These are phyloP conservation scores for Erythrophleum ivorense DNA, from an alignment of 331 rosid genomes.

Conservation along the genomic window DNA sequence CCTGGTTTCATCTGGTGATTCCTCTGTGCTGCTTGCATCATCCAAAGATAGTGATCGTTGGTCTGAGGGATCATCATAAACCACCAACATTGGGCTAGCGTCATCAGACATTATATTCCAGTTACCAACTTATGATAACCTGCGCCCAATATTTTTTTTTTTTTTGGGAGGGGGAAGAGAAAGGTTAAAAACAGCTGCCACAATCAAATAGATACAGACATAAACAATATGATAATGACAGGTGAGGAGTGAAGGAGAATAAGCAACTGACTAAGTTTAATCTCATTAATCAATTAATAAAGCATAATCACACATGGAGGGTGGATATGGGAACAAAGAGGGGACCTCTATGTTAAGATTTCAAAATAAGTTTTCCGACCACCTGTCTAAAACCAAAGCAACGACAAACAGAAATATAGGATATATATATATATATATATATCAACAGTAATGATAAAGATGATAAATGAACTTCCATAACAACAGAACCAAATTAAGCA, in stretches of 20 bases:
- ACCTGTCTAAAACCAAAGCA: background rate
- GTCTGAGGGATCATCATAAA: slow-evolving; percentile 87
- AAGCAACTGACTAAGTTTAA: background rate
- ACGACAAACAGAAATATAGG: background rate
- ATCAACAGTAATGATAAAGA: background rate
- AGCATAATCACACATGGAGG: background rate
- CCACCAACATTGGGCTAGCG: slow-evolving; percentile 70
- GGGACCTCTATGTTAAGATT: background rate
- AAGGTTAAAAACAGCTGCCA: slow-evolving; percentile 21
- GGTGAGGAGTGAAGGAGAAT: background rate
- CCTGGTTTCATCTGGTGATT: slow-evolving; percentile 79
- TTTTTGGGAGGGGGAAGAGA: background rate
- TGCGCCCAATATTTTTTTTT: slow-evolving; percentile 11
- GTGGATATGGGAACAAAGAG: background rate
- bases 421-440: background rate
- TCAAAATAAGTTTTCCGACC: background rate
- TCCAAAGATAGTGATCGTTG: slow-evolving; percentile 81
- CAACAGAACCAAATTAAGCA: background rate
- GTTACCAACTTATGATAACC: slow-evolving; percentile 40
- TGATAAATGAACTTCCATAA: background rate
- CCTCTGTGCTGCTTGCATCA: slow-evolving; percentile 87
- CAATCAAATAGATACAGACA: slow-evolving; percentile 8
- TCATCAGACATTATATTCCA: slow-evolving; percentile 76
- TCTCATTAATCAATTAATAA: background rate
- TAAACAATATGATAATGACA: background rate